Evolutionary conservation across 2,329 filamentous ascomycete species (phyloP).

Genomic region (Beauveria caledonica): DNA sequence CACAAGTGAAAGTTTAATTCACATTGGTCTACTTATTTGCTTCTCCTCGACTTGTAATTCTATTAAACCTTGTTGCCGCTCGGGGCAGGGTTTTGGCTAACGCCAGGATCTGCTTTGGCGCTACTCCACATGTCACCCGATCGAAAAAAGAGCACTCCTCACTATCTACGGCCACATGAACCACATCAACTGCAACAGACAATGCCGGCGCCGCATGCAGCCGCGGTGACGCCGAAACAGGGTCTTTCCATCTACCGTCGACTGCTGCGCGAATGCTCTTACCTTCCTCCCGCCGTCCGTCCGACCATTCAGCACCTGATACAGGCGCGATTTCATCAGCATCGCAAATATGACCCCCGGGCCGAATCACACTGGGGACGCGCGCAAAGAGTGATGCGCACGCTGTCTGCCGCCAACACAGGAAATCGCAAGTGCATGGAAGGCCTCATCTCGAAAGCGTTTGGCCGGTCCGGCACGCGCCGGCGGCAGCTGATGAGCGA

Average conservation of each 20-base stretch:
- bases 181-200: not conserved
- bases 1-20: no score
- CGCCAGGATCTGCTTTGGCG: no score
- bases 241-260: constrained; percentile 40
- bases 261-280: constrained; percentile 52
- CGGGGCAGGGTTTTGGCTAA: not conserved
- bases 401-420: constrained; percentile 43
- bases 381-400: constrained; percentile 36
- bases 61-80: no score
- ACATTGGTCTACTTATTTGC: no score
- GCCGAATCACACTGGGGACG: constrained; percentile 27
- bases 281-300: constrained; percentile 46
- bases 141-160: not conserved
- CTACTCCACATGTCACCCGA: not conserved
- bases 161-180: not conserved
- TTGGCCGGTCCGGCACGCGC: constrained; percentile 45
- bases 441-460: constrained; percentile 38
- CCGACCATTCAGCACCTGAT: constrained; percentile 36
- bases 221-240: not conserved
- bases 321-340: constrained; percentile 36
- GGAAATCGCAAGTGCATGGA: constrained; percentile 41
- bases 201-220: constrained; percentile 1
- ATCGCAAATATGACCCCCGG: constrained; percentile 23
- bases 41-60: no score
- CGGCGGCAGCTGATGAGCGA: constrained; percentile 39